These are phyloP conservation scores for Exophiala sideris DNA, from an alignment of 2,329 filamentous ascomycete species.

Conservation along the genomic window DNA sequence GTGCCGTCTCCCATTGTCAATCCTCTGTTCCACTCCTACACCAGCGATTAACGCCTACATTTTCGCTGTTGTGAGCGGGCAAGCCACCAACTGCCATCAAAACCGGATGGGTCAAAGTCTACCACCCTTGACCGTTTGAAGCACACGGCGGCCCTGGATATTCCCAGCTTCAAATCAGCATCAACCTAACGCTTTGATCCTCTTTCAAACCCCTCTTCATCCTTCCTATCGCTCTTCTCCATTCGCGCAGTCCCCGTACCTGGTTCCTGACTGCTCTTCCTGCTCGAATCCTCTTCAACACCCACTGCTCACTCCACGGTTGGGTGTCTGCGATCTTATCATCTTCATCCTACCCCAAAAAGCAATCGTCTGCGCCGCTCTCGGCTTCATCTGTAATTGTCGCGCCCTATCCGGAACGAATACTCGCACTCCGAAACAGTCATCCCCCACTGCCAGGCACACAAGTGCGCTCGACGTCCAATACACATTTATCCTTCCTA, in stretches of 20 bases:
- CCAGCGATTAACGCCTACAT: too few species aligned
- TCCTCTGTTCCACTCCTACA: too few species aligned
- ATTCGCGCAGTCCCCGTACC: slow-evolving; percentile 18
- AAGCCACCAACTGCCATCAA: too few species aligned
- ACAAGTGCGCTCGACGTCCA: slow-evolving; percentile 7
- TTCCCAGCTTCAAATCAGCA: neutral
- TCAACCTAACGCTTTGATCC: slow-evolving; percentile 2
- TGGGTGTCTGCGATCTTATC: slow-evolving; percentile 14
- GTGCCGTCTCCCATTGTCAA: too few species aligned
- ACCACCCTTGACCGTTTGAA: too few species aligned
- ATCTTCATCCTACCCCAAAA: slow-evolving; percentile 14
- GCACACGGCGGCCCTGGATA: neutral
- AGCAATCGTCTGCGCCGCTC: slow-evolving; percentile 5
- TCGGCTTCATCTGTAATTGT: slow-evolving; percentile 1
- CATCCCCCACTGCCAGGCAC: neutral
- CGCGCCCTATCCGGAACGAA: slow-evolving; percentile 4
- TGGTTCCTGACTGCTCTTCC: slow-evolving; percentile 18
- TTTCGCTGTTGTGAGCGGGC: too few species aligned
- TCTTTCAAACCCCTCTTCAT: neutral
- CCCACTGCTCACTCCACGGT: slow-evolving; percentile 10
- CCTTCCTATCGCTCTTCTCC: slow-evolving; percentile 15
- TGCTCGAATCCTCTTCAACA: slow-evolving; percentile 6
- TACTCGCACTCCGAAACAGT: slow-evolving; percentile 2
- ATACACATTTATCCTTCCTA: slow-evolving; percentile 1
- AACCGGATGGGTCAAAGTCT: too few species aligned